Evolutionary conservation across 2,329 filamentous ascomycete genomes (phyloP).

Genomic region (Trichoderma afroharzianum): DNA sequence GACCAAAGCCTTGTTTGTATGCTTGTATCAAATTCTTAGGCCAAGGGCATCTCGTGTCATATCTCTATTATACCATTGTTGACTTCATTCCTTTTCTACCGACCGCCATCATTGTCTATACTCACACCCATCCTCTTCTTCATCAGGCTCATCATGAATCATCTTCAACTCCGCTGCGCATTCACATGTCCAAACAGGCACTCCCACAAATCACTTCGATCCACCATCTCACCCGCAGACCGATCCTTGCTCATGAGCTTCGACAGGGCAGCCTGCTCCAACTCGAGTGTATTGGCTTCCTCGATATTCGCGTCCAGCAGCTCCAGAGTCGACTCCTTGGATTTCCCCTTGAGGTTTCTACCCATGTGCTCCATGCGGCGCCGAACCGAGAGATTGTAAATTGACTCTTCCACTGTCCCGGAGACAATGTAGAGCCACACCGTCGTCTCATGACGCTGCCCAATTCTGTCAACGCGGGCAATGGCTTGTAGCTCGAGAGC

Average conservation of each 20-base stretch:
- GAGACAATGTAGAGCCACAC: constrained; percentile 95
- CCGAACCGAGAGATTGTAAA: constrained; percentile 80
- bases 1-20: background rate
- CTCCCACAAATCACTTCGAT: constrained; percentile 76
- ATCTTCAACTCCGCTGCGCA: constrained; percentile 20
- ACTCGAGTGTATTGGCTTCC: constrained; percentile 76
- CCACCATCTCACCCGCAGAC: constrained; percentile 74
- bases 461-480: constrained; percentile 90
- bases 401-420: constrained; percentile 86
- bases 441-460: constrained; percentile 80
- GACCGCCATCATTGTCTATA: background rate
- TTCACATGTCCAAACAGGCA: constrained; percentile 71
- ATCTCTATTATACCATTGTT: background rate
- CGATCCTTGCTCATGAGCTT: constrained; percentile 68
- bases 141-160: background rate
- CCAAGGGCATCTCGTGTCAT: background rate
- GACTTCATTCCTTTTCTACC: background rate
- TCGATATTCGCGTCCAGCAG: constrained; percentile 65
- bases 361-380: constrained; percentile 76
- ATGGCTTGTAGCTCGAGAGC: constrained; percentile 93
- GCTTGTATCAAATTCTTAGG: background rate
- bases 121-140: background rate
- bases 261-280: constrained; percentile 68
- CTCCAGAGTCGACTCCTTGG: constrained; percentile 41
- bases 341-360: constrained; percentile 34